Conservation (phyloP, 768 basidiomycete genomes). For the Trametes coccinea region DNA sequence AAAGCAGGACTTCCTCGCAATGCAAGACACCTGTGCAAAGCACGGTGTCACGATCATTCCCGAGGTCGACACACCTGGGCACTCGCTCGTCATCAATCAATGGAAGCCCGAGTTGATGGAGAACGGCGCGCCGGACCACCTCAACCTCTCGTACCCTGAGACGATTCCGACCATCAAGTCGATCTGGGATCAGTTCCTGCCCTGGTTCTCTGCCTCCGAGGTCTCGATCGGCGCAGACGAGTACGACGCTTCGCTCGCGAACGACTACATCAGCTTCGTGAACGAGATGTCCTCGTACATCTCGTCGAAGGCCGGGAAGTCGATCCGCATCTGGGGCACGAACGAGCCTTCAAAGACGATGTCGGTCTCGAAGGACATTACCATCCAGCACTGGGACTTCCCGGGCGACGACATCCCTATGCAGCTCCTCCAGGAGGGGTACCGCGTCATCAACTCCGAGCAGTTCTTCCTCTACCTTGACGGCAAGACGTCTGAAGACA, state of each 20-base stretch:
- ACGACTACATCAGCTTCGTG: slow-evolving; percentile 45
- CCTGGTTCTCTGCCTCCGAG: slow-evolving; percentile 35
- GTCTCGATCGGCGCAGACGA: slow-evolving; percentile 52
- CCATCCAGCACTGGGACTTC: slow-evolving; percentile 47
- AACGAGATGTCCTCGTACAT: slow-evolving; percentile 45
- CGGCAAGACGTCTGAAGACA: slow-evolving; percentile 29
- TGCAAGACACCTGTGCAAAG: slow-evolving; percentile 40
- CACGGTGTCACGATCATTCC: slow-evolving; percentile 43
- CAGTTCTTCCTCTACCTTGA: slow-evolving; percentile 28
- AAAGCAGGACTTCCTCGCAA: slow-evolving; percentile 30
- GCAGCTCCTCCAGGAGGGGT: slow-evolving; percentile 27
- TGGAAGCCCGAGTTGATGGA: slow-evolving; percentile 47
- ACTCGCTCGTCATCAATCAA: slow-evolving; percentile 45
- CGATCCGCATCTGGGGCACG: slow-evolving; percentile 47
- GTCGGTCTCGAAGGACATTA: slow-evolving; percentile 41
- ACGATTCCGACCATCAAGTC: slow-evolving; percentile 45
- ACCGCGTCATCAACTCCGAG: slow-evolving; percentile 33
- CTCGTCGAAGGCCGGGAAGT: slow-evolving; percentile 32
- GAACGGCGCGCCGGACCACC: slow-evolving; percentile 37
- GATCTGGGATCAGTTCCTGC: slow-evolving; percentile 45
- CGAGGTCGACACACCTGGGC: slow-evolving; percentile 45
- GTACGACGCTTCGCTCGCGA: slow-evolving; percentile 39
- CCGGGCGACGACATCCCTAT: slow-evolving; percentile 29
- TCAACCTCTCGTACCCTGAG: slow-evolving; percentile 45
- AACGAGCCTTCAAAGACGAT: slow-evolving; percentile 39